Evolutionary conservation across 2,329 filamentous ascomycete genomes (phyloP), one percentile per base, ranked within the genome.

Genomic region (Chrysosporium keratinophilum): DNA sequence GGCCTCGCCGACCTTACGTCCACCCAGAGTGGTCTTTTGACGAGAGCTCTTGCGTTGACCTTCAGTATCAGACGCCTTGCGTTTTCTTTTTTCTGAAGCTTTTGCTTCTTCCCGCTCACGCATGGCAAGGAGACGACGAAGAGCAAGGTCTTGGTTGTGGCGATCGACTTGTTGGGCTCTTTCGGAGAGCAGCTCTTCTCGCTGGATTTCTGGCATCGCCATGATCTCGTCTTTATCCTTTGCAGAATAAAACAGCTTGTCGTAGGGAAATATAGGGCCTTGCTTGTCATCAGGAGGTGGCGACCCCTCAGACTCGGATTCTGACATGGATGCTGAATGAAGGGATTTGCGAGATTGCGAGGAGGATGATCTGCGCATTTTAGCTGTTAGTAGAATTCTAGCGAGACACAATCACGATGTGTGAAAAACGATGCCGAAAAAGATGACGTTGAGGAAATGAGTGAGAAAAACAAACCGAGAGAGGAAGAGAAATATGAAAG

Each of bases 171-270:
- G 83, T 62, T 88, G 82, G 35, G 85, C 84, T 60, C 93, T 88
- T 61, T 95, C 87, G 17, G 89, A 91, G 5, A 98, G 79, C 43
- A 95, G 84, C 66, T 88, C 82, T 69, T 98, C 93, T 58, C 91
- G 85, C 65, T 95, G 84, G 50, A 97, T 84, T 72, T 97, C 90
- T 31, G 89, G 84, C 79, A 96, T 82, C 54, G 77, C 80, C 78
- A 93, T 83, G 58, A 98, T 93, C 50, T 85, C 77, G 6, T 78
- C 78, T 69, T 87, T 90, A 65, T 93, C 87, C 39, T 81, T 77
- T 43, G 82, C 76, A 60, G 81, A 86, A 62, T 81, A 79, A 68
- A 88, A 93, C 64, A 93, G 83, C 62, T 91, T 90, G 60, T 98
- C 93, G 58, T 95, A 79, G 0, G 91, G 89, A 65, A 94, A 82